Conservation (phyloP, 176 grass and related monocot genomes). For the Chrysopogon serrulatus region DNA sequence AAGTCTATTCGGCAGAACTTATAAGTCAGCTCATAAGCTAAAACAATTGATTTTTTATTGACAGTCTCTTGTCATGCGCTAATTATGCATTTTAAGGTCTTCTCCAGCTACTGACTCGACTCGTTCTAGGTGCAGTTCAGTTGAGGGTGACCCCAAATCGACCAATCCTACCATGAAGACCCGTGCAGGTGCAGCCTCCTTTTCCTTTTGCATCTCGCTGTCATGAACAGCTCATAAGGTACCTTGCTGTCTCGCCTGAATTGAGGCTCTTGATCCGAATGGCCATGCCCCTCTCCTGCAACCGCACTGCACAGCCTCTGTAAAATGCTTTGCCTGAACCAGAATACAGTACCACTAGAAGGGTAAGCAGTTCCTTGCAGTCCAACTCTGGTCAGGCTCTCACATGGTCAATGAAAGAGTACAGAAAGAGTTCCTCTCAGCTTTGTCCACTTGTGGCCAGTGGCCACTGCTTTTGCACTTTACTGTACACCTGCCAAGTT, state of each 20-base stretch:
- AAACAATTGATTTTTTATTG: neutral
- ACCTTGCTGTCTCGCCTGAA: neutral
- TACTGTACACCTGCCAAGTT: neutral
- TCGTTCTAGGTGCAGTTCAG: neutral
- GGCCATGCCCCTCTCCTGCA: neutral
- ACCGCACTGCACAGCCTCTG: neutral
- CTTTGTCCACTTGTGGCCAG: conserved; percentile 1
- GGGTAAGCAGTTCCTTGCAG: neutral
- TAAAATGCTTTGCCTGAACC: conserved; percentile 10
- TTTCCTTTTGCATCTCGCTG: neutral
- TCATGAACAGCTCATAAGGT: neutral
- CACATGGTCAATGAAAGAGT: conserved; percentile 5
- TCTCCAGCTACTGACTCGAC: neutral
- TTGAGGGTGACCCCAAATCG: neutral
- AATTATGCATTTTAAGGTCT: neutral
- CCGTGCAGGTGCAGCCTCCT: neutral
- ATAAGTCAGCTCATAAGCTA: too few relatives aligned
- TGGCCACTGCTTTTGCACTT: neutral
- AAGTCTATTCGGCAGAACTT: too few relatives aligned
- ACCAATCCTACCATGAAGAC: neutral
- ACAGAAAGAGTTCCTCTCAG: neutral
- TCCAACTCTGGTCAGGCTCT: conserved; percentile 2
- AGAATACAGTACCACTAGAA: neutral
- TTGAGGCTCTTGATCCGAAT: neutral
- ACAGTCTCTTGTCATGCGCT: neutral